Evolutionary conservation across 2,329 filamentous ascomycete species (phyloP), one percentile per base, ranked within the genome.

Genomic region (Fusarium kyushuense): DNA sequence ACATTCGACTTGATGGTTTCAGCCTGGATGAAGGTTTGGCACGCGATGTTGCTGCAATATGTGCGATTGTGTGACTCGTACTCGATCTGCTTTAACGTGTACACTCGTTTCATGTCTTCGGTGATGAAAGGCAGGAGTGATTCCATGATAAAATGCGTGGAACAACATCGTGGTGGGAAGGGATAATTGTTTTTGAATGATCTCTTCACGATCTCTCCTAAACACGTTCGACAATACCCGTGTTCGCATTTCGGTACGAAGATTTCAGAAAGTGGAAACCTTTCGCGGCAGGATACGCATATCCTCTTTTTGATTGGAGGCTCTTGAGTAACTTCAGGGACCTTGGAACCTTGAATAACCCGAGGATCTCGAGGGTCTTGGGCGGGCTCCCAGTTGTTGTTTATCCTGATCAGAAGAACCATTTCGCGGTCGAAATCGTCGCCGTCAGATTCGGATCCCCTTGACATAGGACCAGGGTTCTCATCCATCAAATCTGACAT

Each of bases 91-190:
- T 13, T 51, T 14, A 12, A 6, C 9, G 4, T 2, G 13, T 40
- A 51, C 5, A 9, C 16, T 1, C 3, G 4, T 16, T 8, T 4
- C 7, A 11, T 21, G 1, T 17, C 5, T 12, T 5, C 5, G 3
- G 1, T 13, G 14, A 51, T 29, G 10, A 17, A 29, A 10, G 13
- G 33, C 3, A 17, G 19, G 13, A 8, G 10, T 13, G 3, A 12
- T 5, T 12, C 13, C 5, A n/a, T 27, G 2, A 7, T 33, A 9
- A 49, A 14, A 3, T 17, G 5, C 8, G 2, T 8, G 1, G 11
- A 8, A 7, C 48, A 51, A 5, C 48, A 51, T 6, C 25, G 25
- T 10, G 33, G 48, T 5, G 48, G 35, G 6, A 41, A 30, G n/a
- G 21, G 25, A 5, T 9, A 40, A 7, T 29, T 8, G 7, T 29